phyloP scores from a whole-genome alignment of 2,329 filamentous ascomycete species.

The Nothophoma quercina region DNA sequence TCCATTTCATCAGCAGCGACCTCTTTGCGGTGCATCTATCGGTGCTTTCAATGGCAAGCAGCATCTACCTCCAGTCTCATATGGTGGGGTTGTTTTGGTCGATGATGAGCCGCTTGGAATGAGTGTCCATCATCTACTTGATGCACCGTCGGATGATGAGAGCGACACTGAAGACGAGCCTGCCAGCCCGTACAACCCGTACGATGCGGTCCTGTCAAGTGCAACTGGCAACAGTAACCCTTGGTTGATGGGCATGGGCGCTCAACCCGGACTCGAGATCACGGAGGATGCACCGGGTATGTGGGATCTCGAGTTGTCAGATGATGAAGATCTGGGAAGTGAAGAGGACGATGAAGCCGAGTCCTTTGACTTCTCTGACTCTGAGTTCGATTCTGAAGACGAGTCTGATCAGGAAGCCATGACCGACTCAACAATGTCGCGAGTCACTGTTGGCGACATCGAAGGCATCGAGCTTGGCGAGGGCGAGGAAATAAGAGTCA shows the following conservation, averaged over 20 bases:
- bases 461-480: conserved; percentile 77
- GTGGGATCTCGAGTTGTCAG: conserved; percentile 61
- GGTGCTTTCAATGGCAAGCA: conserved; percentile 86
- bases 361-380: conserved; percentile 62
- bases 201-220: conserved; percentile 53
- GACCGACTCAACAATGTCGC: conserved; percentile 38
- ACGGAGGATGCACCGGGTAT: conserved; percentile 37
- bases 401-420: conserved; percentile 41
- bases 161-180: conserved; percentile 52
- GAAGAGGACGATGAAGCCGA: conserved; percentile 40
- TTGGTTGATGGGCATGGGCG: conserved; percentile 49
- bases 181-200: conserved; percentile 31
- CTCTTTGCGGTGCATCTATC: conserved; percentile 88
- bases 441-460: conserved; percentile 68
- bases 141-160: conserved; percentile 65
- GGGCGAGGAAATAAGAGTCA: conserved; percentile 80
- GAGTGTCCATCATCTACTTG: conserved; percentile 97
- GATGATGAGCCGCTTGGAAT: conserved; percentile 88
- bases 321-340: conserved; percentile 60
- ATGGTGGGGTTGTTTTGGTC: conserved; percentile 85
- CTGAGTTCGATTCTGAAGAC: conserved; percentile 57
- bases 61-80: conserved; percentile 88
- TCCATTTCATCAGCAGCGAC: conserved; percentile 78
- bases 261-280: conserved; percentile 44
- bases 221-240: conserved; percentile 44